phyloP scores from a whole-genome alignment of 495 filamentous ascomycete species.

The Hypoxylon subgilvum region DNA sequence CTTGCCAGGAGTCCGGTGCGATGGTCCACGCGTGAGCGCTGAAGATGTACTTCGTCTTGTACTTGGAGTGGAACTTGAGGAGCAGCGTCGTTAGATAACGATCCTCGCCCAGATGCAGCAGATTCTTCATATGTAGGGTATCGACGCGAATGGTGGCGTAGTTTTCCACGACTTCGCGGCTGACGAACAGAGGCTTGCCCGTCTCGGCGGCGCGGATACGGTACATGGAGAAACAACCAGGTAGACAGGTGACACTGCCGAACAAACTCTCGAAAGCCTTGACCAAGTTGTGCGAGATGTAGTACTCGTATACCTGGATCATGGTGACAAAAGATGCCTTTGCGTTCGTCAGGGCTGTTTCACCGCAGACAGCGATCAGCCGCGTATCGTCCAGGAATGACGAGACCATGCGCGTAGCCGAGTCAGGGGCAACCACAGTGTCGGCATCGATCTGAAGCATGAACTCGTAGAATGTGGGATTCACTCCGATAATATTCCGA shows the following conservation, averaged over 20 bases:
- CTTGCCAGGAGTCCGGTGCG: constrained; percentile 87
- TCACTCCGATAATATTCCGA: constrained; percentile 97
- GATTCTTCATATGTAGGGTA: constrained; percentile 98
- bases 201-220: constrained; percentile 91
- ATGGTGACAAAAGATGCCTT: constrained; percentile 93
- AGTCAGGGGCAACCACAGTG: constrained; percentile 89
- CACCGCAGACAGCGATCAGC: constrained; percentile 90
- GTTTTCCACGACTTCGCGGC: constrained; percentile 80
- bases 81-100: constrained; percentile 95
- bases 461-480: constrained; percentile 98
- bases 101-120: constrained; percentile 94
- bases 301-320: constrained; percentile 99
- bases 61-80: constrained; percentile 87
- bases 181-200: constrained; percentile 95
- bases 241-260: constrained; percentile 95
- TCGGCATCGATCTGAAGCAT: constrained; percentile 97
- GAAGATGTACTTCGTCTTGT: constrained; percentile 98
- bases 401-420: constrained; percentile 89
- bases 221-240: constrained; percentile 99
- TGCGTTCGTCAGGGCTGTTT: constrained; percentile 90
- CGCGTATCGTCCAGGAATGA: constrained; percentile 90
- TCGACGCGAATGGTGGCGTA: constrained; percentile 95
- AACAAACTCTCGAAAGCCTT: constrained; percentile 99
- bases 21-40: constrained; percentile 92
- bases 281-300: constrained; percentile 95